These are phyloP conservation scores for Tephrocybe sp. DNA, from an alignment of 768 basidiomycete species.

Conservation along the genomic window DNA sequence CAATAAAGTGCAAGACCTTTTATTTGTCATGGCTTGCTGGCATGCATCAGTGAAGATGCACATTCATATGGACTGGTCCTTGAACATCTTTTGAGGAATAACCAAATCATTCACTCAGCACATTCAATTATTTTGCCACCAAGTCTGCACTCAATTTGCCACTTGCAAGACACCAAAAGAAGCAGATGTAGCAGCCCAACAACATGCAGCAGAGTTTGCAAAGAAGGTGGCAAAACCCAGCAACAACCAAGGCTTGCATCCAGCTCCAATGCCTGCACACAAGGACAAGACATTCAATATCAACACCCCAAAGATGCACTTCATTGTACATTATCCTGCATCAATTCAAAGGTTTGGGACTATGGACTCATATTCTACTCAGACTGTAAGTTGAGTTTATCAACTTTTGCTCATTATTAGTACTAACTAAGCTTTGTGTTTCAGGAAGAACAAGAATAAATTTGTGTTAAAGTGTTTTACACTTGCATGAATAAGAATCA, in stretches of 20 bases:
- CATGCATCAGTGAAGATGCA: conserved; percentile 24
- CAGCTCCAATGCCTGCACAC: too few relatives aligned
- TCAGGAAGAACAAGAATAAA: conserved; percentile 10
- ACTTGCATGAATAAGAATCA: conserved; percentile 13
- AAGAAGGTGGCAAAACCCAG: too few relatives aligned
- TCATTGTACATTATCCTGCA: conserved; percentile 24
- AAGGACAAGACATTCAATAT: conserved; percentile 10
- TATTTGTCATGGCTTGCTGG: conserved; percentile 22
- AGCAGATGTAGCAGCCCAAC: neutral
- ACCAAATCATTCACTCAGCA: neutral
- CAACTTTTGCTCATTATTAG: neutral
- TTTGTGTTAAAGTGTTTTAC: conserved; percentile 13
- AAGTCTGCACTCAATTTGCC: conserved; percentile 7
- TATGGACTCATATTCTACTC: conserved; percentile 34
- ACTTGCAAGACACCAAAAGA: conserved; percentile 14
- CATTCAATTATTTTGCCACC: conserved; percentile 3
- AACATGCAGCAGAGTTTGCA: neutral
- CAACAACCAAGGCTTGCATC: too few relatives aligned
- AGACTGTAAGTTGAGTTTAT: conserved; percentile 22
- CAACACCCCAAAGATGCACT: conserved; percentile 30
- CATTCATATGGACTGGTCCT: neutral
- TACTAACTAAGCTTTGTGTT: neutral
- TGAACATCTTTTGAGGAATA: neutral
- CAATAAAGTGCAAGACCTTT: conserved; percentile 12
- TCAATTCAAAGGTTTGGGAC: conserved; percentile 26